Evolutionary conservation across 1,284 basidiomycete species (phyloP), one percentile per base, ranked within the genome.

Genomic region (Marasmius sp.): DNA sequence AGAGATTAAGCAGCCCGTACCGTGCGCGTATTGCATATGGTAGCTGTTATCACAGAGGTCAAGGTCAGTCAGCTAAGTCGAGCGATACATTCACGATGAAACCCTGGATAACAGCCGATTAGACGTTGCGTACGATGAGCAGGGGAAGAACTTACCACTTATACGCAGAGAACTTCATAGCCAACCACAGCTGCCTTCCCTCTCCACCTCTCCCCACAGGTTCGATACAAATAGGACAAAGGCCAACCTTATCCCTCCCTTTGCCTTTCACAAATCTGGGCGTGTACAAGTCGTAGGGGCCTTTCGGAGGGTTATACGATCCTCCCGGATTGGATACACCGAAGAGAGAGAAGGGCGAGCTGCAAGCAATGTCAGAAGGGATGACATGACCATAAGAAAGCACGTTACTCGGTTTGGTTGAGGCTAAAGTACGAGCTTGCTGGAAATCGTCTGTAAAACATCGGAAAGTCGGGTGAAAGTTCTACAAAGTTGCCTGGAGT

Each of bases 221-320:
- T 73, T 93, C 91, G 49, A 85, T 73, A 69, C 92, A 94, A 49
- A 93, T 83, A 0, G 92, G 91, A 68, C 92, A 94, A 36, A 93
- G 68, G 0, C 92, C 92, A 0, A 87, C 81, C 75, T 94, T 93
- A 11, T 84, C 80, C 0, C 75, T 73, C 5, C 90, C 90, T 48
- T 78, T 80, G 10, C 92, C 92, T 67, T 84, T 86, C 51, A 91
- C 88, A 66, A 90, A 91, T 8, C 92, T 82, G 6, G 92, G 91
- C 0, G 88, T 91, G 69, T 94, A 94, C 16, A 94, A 75, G 70
- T 93, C 91, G 53, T 85, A 74, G 0, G 77, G 70, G 56, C 74
- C 72, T 16, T 84, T 81, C 0, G 88, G 87, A 22, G 78, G 72
- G 62, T 91, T 89, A 65, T 83, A 85, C 2, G 67, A 76, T 1